phyloP scores from a whole-genome alignment of 83 land plant species.

The Thuja plicata region DNA sequence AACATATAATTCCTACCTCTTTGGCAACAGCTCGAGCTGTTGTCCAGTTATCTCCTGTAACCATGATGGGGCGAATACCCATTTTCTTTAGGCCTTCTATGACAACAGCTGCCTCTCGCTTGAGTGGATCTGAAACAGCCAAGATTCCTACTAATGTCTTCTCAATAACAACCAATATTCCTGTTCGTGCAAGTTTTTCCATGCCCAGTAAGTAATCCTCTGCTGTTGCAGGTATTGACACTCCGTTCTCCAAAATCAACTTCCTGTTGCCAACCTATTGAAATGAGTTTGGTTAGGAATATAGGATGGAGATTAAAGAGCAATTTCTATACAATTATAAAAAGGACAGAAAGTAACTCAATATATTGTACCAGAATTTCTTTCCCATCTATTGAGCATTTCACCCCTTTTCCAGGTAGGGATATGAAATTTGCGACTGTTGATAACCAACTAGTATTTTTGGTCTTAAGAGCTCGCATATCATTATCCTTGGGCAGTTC shows the following conservation, averaged over 20 bases:
- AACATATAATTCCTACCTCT: conserved; percentile 44
- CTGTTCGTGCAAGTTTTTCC: conserved; percentile 79
- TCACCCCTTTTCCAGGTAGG: conserved; percentile 88
- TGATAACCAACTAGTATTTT: conserved; percentile 68
- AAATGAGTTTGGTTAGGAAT: conserved; percentile 6
- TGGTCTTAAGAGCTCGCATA: conserved; percentile 19
- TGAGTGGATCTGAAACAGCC: conserved; percentile 87
- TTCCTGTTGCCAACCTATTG: conserved; percentile 85
- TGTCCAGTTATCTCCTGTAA: conserved; percentile 94
- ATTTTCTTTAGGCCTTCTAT: conserved; percentile 76
- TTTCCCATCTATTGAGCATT: conserved; percentile 66
- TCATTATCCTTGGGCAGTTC: conserved; percentile 38
- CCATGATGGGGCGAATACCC: conserved; percentile 82
- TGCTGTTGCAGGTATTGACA: conserved; percentile 52
- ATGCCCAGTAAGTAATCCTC: conserved; percentile 62
- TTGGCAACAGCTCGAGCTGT: conserved; percentile 90
- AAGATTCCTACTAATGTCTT: conserved; percentile 62
- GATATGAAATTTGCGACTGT: conserved; percentile 63
- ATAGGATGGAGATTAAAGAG: not conserved
- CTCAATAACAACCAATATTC: conserved; percentile 76
- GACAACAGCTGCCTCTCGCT: conserved; percentile 88
- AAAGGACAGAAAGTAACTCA: not conserved
- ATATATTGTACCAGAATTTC: conserved; percentile 55
- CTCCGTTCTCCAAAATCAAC: conserved; percentile 58
- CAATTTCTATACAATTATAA: not conserved